Evolutionary conservation across 202 grass and related monocot species (phyloP), one percentile per base, ranked within the genome.

Genomic region (Zoysia matrella): DNA sequence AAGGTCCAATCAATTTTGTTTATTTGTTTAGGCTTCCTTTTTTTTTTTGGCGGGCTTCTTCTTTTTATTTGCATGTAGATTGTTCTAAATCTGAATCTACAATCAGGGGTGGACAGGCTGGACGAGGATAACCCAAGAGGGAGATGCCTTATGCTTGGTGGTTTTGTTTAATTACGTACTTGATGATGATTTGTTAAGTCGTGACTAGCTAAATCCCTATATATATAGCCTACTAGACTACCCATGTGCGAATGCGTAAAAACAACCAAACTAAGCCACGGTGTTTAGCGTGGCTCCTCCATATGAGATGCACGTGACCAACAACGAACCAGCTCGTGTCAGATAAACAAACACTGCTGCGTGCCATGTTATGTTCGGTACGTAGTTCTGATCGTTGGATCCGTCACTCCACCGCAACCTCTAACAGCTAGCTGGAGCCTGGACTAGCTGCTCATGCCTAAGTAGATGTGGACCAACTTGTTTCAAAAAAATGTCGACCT

Each of bases 41-140:
- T 30, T 61, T 61, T 30, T 30, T 30, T 30, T 30, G 22, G 22
- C 22, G 22, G 22, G 22, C 22, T 30, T 30, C 22, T 30, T 30
- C 22, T 30, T 30, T 30, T 30, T 30, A 30, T 30, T 0, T 30
- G 51, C 69, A 72, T 52, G 75, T 44, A 36, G 61, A 60, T 30
- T 30, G 22, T 67, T 61, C 43, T 11, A 83, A 74, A 61, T 83
- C 71, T 74, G 67, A 72, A 87, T 82, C 73, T 82, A 66, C 18
- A 41, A 64, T 45, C 6, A 55, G 57, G 43, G 44, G 47, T 57
- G 73, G 67, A 77, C 79, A 87, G 67, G 18, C 50, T 87, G 44
- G 73, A 56, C 77, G 13, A 11, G 52, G 52, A 13, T 53, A 53
- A 53, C 10, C 10, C 53, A 54, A 16, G 45, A 47, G 51, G 8